These are phyloP conservation scores for Orbilia oligospora DNA, from an alignment of 2,329 filamentous ascomycete genomes.

Conservation along the genomic window DNA sequence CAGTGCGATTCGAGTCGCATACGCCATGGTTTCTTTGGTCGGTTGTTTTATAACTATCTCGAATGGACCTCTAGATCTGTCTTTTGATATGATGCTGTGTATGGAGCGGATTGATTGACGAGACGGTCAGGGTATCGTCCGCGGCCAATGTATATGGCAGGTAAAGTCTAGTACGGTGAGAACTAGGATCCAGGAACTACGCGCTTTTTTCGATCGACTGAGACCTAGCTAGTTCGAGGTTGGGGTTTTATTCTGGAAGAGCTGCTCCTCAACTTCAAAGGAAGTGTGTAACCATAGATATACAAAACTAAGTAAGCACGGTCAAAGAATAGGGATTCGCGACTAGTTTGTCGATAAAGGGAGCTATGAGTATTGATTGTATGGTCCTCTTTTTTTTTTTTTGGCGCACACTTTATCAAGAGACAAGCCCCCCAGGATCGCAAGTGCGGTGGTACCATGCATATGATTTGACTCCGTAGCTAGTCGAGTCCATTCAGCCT, in stretches of 20 bases:
- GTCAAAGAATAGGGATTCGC: constrained; percentile 13
- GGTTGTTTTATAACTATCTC: constrained; percentile 20
- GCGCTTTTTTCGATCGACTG: constrained; percentile 29
- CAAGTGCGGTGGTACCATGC: constrained; percentile 31
- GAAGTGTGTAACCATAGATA: constrained; percentile 30
- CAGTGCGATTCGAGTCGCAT: constrained; percentile 40
- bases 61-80: too few relatives aligned
- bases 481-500: constrained; percentile 47
- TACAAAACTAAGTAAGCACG: constrained; percentile 8
- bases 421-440: constrained; percentile 32
- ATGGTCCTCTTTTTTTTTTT: constrained; percentile 4
- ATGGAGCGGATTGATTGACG: too few relatives aligned
- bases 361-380: neutral
- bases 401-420: constrained; percentile 23
- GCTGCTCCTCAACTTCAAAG: constrained; percentile 10
- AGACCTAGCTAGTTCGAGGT: neutral
- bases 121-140: neutral
- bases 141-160: neutral
- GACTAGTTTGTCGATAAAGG: constrained; percentile 11
- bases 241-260: neutral
- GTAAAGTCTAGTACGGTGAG: too few relatives aligned
- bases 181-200: constrained; percentile 12
- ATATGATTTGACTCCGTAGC: constrained; percentile 16
- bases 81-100: neutral
- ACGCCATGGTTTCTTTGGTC: constrained; percentile 41